These are phyloP conservation scores for Metschnikowia bowlesiae DNA, from an alignment of 805 yeast genomes.

Conservation along the genomic window DNA sequence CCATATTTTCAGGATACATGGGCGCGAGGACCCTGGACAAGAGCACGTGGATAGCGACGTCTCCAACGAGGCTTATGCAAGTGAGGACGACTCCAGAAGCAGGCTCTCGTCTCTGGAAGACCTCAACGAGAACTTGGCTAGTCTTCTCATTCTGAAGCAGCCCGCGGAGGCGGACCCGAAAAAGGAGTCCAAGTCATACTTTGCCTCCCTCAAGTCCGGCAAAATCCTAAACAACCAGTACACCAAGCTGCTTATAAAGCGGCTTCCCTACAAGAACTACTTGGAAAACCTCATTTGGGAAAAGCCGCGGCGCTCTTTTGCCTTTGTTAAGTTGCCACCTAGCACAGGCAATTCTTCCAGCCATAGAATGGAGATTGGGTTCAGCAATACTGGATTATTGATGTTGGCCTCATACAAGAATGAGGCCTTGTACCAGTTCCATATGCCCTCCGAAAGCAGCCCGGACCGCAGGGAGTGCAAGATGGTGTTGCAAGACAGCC, in stretches of 20 bases:
- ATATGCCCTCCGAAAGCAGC: slow-evolving; percentile 23
- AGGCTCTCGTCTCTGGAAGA: slow-evolving; percentile 33
- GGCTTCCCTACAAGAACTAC: slow-evolving; percentile 39
- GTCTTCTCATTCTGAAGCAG: slow-evolving; percentile 25
- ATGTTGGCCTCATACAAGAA: slow-evolving; percentile 36
- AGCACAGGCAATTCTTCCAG: neutral
- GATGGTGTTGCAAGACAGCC: slow-evolving; percentile 24
- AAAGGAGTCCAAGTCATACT: slow-evolving; percentile 13
- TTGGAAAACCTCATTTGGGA: slow-evolving; percentile 39
- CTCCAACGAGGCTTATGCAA: slow-evolving; percentile 9
- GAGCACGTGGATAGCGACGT: slow-evolving; percentile 5
- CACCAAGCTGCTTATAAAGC: slow-evolving; percentile 35
- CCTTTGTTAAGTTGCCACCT: slow-evolving; percentile 35
- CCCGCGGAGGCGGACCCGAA: slow-evolving; percentile 10
- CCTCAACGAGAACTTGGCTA: slow-evolving; percentile 40
- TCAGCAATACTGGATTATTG: slow-evolving; percentile 26
- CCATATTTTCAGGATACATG: slow-evolving; percentile 32
- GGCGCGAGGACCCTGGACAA: neutral
- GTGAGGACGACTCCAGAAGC: slow-evolving; percentile 19
- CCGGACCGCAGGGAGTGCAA: slow-evolving; percentile 30
- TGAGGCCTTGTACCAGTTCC: slow-evolving; percentile 37
- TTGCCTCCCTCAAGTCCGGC: slow-evolving; percentile 22
- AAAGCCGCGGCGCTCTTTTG: slow-evolving; percentile 41
- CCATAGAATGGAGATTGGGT: slow-evolving; percentile 36
- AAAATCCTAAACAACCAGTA: slow-evolving; percentile 32